Evolutionary conservation across 768 basidiomycete genomes (phyloP).

Genomic region (Lentinula detonsa): DNA sequence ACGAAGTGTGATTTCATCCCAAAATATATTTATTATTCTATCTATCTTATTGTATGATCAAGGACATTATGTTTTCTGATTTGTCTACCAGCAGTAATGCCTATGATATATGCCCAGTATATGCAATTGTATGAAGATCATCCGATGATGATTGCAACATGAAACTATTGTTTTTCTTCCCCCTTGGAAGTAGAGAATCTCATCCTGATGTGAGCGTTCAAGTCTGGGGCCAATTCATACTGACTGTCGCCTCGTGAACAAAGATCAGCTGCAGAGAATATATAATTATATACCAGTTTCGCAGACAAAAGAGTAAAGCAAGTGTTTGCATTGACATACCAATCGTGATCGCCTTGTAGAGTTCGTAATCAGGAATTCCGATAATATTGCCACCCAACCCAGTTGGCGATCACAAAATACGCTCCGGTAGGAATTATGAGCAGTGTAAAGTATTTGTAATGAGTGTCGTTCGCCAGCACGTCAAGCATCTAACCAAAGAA

Average conservation of each 20-base stretch:
- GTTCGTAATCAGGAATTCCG: constrained; percentile 61
- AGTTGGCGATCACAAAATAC: constrained; percentile 95
- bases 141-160: no score
- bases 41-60: neutral
- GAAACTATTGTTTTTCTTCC: no score
- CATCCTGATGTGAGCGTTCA: no score
- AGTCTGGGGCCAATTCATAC: no score
- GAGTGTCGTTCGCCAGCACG: constrained; percentile 60
- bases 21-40: neutral
- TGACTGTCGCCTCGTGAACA: no score
- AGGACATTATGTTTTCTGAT: neutral
- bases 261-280: no score
- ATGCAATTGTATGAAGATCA: no score
- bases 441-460: constrained; percentile 86
- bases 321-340: no score
- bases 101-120: neutral
- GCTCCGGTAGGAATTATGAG: constrained; percentile 75
- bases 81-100: neutral
- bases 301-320: no score
- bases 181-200: no score
- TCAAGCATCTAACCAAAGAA: constrained; percentile 48
- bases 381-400: constrained; percentile 99
- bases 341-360: no score
- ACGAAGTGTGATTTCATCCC: neutral
- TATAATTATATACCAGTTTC: no score